Conservation (phyloP, 495 filamentous ascomycete genomes). For the Penicillium longicatenatum region DNA sequence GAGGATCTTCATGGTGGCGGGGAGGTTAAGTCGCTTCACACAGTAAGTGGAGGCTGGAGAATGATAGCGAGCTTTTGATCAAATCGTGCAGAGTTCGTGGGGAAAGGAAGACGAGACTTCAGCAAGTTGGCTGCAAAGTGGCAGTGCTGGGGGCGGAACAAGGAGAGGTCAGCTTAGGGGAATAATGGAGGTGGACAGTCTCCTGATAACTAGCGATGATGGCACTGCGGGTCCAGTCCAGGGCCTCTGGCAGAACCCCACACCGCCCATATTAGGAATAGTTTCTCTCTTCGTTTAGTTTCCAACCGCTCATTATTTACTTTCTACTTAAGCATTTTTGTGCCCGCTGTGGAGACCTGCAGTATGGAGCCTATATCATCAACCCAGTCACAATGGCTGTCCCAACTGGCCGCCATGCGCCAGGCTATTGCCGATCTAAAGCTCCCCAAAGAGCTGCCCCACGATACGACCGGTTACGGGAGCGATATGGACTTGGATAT, state of each 20-base stretch:
- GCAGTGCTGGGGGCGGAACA: neutral
- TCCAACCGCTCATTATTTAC: neutral
- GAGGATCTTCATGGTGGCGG: conserved; percentile 81
- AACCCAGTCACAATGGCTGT: conserved; percentile 68
- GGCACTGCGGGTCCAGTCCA: conserved; percentile 16
- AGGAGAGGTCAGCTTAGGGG: conserved; percentile 4
- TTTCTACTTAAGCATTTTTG: neutral
- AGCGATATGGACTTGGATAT: conserved; percentile 61
- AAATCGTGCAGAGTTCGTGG: neutral
- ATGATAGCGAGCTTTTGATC: neutral
- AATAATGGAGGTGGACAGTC: conserved; percentile 7
- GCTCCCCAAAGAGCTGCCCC: conserved; percentile 49
- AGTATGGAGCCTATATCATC: conserved; percentile 37
- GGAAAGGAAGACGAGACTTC: conserved; percentile 1
- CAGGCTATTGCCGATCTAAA: conserved; percentile 71
- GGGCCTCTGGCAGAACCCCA: conserved; percentile 16
- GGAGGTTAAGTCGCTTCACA: conserved; percentile 13
- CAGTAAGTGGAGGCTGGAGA: neutral
- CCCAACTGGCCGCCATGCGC: conserved; percentile 70
- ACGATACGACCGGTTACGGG: conserved; percentile 49
- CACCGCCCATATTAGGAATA: conserved; percentile 15
- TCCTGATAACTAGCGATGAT: conserved; percentile 25
- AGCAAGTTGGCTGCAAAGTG: neutral
- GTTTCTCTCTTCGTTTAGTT: neutral
- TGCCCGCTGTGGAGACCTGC: neutral